phyloP scores from a whole-genome alignment of 2,329 filamentous ascomycete genomes.

The Rhinocladiella mackenziei region DNA sequence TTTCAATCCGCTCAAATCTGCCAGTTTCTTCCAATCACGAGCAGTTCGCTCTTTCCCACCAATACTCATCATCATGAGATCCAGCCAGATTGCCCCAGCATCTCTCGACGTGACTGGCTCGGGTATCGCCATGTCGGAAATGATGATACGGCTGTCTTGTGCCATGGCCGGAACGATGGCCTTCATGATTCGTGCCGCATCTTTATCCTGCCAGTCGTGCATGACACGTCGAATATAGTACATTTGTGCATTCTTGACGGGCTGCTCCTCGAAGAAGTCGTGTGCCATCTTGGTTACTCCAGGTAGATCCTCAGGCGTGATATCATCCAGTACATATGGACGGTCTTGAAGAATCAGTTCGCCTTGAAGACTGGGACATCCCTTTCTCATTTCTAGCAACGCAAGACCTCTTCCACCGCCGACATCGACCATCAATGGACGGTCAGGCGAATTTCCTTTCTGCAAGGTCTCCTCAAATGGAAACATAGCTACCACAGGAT shows the following conservation, averaged over 20 bases:
- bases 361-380: slow-evolving; percentile 19
- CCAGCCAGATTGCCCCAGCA: slow-evolving; percentile 33
- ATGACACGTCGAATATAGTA: slow-evolving; percentile 31
- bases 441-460: slow-evolving; percentile 12
- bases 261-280: slow-evolving; percentile 32
- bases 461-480: slow-evolving; percentile 19
- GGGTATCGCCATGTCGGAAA: slow-evolving; percentile 31
- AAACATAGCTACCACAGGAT: slow-evolving; percentile 28
- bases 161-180: slow-evolving; percentile 27
- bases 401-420: slow-evolving; percentile 28
- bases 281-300: slow-evolving; percentile 27
- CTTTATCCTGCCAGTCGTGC: slow-evolving; percentile 30
- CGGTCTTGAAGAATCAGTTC: slow-evolving; percentile 33
- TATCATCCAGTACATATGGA: slow-evolving; percentile 27
- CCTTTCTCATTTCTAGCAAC: slow-evolving; percentile 23
- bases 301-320: slow-evolving; percentile 26
- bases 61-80: slow-evolving; percentile 33
- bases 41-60: slow-evolving; percentile 33
- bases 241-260: slow-evolving; percentile 31
- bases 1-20: slow-evolving; percentile 8
- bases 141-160: slow-evolving; percentile 28
- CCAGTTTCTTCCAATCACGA: slow-evolving; percentile 27
- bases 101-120: slow-evolving; percentile 26
- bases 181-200: slow-evolving; percentile 30
- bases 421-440: slow-evolving; percentile 24